These are phyloP conservation scores for Apiospora pterosperma DNA, from an alignment of 2,329 filamentous ascomycete species.

Conservation along the genomic window DNA sequence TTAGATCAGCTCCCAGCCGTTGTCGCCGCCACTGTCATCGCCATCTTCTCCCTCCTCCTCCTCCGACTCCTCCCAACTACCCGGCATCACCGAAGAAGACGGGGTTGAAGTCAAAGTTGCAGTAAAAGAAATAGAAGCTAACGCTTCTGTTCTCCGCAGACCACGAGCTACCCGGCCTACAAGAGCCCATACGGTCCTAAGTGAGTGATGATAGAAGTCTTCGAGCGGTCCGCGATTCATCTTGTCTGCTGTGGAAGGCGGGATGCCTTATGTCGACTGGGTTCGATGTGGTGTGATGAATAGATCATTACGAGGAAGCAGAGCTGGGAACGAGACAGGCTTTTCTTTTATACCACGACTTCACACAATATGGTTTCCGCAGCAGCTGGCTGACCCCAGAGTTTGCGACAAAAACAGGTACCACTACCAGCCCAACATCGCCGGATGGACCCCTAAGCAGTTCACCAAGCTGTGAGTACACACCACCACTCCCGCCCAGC, in stretches of 20 bases:
- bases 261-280: neutral
- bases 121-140: neutral
- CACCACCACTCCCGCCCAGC: neutral
- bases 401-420: conserved; percentile 42
- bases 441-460: conserved; percentile 48
- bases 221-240: conserved; percentile 3
- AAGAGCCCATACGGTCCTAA: conserved; percentile 64
- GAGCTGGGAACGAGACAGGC: neutral
- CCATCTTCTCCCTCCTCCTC: neutral
- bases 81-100: neutral
- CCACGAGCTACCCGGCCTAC: conserved; percentile 38
- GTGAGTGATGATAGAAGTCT: conserved; percentile 41
- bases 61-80: neutral
- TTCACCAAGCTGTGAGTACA: conserved; percentile 50
- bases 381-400: neutral
- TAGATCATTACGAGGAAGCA: neutral
- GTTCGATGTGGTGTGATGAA: neutral
- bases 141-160: neutral
- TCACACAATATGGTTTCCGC: neutral
- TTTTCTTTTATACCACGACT: neutral
- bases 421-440: conserved; percentile 53
- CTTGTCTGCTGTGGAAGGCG: neutral
- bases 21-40: neutral
- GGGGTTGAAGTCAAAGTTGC: too few relatives aligned
- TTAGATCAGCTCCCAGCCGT: neutral